phyloP scores from a whole-genome alignment of 768 basidiomycete genomes.

The Filobasidium floriforme region DNA sequence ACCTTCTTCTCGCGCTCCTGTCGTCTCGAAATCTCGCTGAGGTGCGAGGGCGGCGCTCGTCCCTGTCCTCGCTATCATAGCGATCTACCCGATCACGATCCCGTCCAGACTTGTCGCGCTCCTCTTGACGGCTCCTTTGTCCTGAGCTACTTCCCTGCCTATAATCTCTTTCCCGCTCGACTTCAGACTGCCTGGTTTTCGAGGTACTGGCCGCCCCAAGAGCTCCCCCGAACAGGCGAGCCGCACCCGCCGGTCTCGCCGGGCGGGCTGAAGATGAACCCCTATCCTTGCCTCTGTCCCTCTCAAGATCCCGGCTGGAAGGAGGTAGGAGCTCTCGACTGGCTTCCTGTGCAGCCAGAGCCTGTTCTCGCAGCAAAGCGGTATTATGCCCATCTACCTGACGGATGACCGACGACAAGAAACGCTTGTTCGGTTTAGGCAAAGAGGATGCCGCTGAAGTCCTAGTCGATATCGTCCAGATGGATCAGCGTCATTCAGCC shows the following conservation, averaged over 20 bases:
- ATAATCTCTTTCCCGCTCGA: background rate
- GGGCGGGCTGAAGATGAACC: background rate
- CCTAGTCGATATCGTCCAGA: conserved; percentile 31
- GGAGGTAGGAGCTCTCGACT: background rate
- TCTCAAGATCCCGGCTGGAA: background rate
- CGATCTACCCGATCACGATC: no score
- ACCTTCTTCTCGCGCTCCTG: no score
- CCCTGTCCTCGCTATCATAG: no score
- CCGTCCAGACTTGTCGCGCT: no score
- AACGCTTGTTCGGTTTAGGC: conserved; percentile 58
- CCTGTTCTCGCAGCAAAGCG: conserved; percentile 52
- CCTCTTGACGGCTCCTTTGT: background rate
- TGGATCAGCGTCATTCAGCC: background rate
- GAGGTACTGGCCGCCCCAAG: conserved; percentile 22
- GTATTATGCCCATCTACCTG: conserved; percentile 95
- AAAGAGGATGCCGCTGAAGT: conserved; percentile 54
- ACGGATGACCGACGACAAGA: conserved; percentile 61
- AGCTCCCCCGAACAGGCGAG: conserved; percentile 38
- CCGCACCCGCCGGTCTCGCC: conserved; percentile 14
- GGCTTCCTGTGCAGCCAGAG: conserved; percentile 36
- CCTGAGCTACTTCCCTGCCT: background rate
- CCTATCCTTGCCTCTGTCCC: background rate
- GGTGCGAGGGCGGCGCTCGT: no score
- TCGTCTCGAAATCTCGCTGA: no score
- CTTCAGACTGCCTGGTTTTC: background rate